These are phyloP conservation scores for Jatropha multifida DNA, from an alignment of 441 rosid genomes.

Conservation along the genomic window DNA sequence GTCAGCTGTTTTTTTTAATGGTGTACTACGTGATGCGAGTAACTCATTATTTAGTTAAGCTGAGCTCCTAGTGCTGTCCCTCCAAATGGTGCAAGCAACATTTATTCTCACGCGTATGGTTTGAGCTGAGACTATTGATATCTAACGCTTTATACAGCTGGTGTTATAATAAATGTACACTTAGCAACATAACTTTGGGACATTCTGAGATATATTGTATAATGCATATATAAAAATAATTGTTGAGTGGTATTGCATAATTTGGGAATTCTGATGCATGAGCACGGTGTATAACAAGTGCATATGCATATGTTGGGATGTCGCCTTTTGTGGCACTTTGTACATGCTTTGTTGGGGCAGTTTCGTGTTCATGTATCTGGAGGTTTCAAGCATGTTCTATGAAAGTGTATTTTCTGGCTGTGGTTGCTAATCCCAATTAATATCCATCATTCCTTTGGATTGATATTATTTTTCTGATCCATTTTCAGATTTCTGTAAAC, in stretches of 20 bases:
- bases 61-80: not conserved
- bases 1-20: not conserved
- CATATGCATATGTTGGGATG: not conserved
- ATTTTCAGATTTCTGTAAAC: not conserved
- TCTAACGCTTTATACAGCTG: not conserved
- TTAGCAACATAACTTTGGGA: not conserved
- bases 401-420: not conserved
- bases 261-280: not conserved
- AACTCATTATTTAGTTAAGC: not conserved
- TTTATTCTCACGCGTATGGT: not conserved
- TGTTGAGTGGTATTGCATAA: not conserved
- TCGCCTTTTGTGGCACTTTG: not conserved
- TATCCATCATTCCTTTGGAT: constrained; percentile 6
- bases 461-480: constrained; percentile 2
- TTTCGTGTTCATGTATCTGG: not conserved
- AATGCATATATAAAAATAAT: not conserved
- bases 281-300: not conserved
- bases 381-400: not conserved
- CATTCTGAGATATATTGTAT: not conserved
- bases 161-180: not conserved
- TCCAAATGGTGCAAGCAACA: not conserved
- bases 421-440: not conserved
- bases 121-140: not conserved
- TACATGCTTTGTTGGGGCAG: not conserved
- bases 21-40: not conserved